These are phyloP conservation scores for Wickerhamiella infanticola DNA, from an alignment of 1,139 yeast species.

Conservation along the genomic window DNA sequence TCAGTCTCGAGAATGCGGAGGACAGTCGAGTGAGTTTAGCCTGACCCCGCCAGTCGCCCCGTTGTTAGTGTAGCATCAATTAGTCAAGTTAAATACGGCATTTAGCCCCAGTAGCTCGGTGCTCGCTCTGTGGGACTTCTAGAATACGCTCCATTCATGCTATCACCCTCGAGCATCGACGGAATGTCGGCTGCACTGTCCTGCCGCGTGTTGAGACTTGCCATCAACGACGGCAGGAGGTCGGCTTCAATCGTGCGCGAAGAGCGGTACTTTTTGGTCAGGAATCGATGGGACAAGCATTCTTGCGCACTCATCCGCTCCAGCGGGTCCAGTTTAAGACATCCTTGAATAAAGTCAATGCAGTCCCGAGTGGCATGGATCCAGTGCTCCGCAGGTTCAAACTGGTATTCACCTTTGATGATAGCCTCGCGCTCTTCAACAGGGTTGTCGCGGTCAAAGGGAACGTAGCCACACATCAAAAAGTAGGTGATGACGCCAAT, in stretches of 20 bases:
- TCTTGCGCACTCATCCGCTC: conserved; percentile 35
- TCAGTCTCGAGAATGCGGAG: not conserved
- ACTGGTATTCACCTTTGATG: conserved; percentile 37
- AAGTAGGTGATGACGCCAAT: conserved; percentile 60
- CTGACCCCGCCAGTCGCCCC: too few species aligned
- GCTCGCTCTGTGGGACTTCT: conserved; percentile 7
- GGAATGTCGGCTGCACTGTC: conserved; percentile 6
- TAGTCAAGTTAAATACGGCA: not conserved
- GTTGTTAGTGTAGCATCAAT: not conserved
- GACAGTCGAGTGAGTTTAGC: not conserved
- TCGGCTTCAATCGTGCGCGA: conserved; percentile 16
- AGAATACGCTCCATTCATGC: conserved; percentile 16
- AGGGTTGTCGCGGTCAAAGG: conserved; percentile 63
- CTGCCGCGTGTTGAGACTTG: conserved; percentile 15
- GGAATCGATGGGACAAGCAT: conserved; percentile 37
- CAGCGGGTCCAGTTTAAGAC: conserved; percentile 35
- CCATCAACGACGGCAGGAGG: conserved; percentile 23
- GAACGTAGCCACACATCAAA: conserved; percentile 60
- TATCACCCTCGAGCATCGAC: conserved; percentile 11
- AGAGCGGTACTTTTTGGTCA: conserved; percentile 16
- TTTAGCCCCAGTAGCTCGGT: not conserved
- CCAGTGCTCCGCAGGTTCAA: conserved; percentile 50
- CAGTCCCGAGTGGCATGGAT: conserved; percentile 38
- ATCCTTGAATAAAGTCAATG: conserved; percentile 40
- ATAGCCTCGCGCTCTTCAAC: conserved; percentile 57